Evolutionary conservation across 176 grass and related monocot genomes (phyloP), one percentile per base, ranked within the genome.

Genomic region (Miscanthus lutarioriparius): DNA sequence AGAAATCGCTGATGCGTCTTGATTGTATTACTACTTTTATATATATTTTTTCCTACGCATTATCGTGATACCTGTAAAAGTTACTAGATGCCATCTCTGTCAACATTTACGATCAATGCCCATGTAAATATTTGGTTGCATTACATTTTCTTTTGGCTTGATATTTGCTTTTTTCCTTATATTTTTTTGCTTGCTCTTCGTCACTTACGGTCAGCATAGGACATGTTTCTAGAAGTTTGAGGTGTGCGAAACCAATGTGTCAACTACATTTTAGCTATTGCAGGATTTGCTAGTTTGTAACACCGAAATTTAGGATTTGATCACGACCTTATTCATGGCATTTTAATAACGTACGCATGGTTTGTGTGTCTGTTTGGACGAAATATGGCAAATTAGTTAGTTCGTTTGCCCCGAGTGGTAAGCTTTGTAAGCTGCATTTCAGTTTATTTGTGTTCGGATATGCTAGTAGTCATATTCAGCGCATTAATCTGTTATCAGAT

Each of bases 11-110:
- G 38, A 44, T 74, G 11, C 56, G 10, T 53, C 70, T 66, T 81
- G 22, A 10, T 86, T 86, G 78, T 89, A 76, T 80, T 85, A 3
- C 65, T 82, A 64, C 25, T 53, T 76, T 16, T 28, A 0, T 72
- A 66, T 90, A 38, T 61, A 38, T 78, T 70, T 86, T 45, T 82
- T 2, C 48, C 72, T 81, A 77, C 6, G 6, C 4, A 43, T 51
- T 70, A 64, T 11, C 6, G 8, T 40, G 14, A 26, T 70, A 9
- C 65, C 10, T 86, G 72, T 86, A 81, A 56, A 76, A 41, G 37
- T 22, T 25, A 54, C 19, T 54, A 73, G 27, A 70, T 5, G 2
- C 48, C 41, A 8, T 30, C 13, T 64, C 5, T 6, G 33, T 2
- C 20, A 75, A 43, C 45, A 68, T 54, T 41, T 58, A 33, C 19